Base-by-base conservation (phyloP, 2,329 filamentous ascomycete genomes). In the Diaporthe capsici region DNA sequence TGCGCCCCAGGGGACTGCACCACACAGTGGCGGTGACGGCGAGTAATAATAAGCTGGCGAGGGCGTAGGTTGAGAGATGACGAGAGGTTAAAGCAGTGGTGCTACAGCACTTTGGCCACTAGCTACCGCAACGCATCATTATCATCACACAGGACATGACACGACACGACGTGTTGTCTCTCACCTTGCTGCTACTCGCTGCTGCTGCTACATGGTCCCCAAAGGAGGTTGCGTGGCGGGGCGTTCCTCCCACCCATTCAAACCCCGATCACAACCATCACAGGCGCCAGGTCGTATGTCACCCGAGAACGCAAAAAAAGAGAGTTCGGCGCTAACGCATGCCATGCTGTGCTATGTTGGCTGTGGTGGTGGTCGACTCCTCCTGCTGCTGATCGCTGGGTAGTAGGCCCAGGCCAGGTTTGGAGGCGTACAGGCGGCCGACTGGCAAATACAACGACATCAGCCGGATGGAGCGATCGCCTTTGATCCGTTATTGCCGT, bases 11-110 rank as follows among this genome's bases (percentile, higher is more conserved):
- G 68, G 68, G 17, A 72, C 58, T 63, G 67, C 75, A 70, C 68
- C 49, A 72, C 68, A 22, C 72, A 57, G 65, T 75, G 47, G 55
- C 73, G 68, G 73, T 75, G 75, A 72, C 68, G 63, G 37, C 57
- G 49, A 51, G 57, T 70, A 58, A 65, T 13, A 15, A 65, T 65
- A 28, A 60, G 57, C 49, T 39, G 49, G 17, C 17, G 34, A 42
- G 34, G 63, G 65, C 34, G 49, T 55, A 42, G 49, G 34, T 25
- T 42, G 71, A 55, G 47, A n/a, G 55, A 20, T 34, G 58, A 55
- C 17, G 47, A 44, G 53, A 51, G 42, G 51, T 39, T 44, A 25
- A 49, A 47, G 31, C 25, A 49, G 47, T n/a, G 44, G 47, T 53
- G 60, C 58, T 55, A 73, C 31, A 31, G 55, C 49, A 31, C 71